Conservation (phyloP, 176 grass and related monocot genomes). For the Areca catechu region DNA sequence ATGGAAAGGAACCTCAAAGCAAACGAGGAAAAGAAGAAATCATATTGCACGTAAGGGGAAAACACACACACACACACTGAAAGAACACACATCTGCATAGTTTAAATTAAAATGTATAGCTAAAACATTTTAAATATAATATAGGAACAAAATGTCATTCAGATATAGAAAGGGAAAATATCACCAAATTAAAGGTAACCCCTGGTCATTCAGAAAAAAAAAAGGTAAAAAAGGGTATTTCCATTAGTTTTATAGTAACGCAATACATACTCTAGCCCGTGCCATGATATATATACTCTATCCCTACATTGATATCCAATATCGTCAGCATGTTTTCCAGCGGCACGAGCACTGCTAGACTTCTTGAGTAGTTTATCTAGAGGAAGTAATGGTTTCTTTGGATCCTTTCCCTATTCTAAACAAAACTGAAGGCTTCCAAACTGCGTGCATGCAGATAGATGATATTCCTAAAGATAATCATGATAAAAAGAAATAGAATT, state of each 20-base stretch:
- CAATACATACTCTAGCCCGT: slow-evolving; percentile 44
- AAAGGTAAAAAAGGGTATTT: too few relatives aligned
- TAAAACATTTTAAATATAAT: too few relatives aligned
- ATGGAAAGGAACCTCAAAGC: too few relatives aligned
- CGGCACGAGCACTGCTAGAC: slow-evolving; percentile 58
- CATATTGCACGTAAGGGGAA: too few relatives aligned
- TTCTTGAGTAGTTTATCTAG: slow-evolving; percentile 39
- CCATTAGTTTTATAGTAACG: neutral
- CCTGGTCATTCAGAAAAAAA: too few relatives aligned
- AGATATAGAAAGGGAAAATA: too few relatives aligned
- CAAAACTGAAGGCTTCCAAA: slow-evolving; percentile 67
- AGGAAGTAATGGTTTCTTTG: slow-evolving; percentile 57
- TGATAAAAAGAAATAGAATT: neutral
- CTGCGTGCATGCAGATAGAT: slow-evolving; percentile 53
- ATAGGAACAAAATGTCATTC: too few relatives aligned
- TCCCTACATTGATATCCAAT: slow-evolving; percentile 89
- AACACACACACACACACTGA: too few relatives aligned
- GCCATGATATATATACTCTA: slow-evolving; percentile 81
- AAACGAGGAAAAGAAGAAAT: too few relatives aligned
- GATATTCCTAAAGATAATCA: slow-evolving; percentile 45
- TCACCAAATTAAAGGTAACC: too few relatives aligned
- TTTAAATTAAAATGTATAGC: too few relatives aligned
- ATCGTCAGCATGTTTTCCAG: slow-evolving; percentile 70
- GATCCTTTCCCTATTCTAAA: slow-evolving; percentile 62
- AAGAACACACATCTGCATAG: too few relatives aligned